Evolutionary conservation across 2,329 filamentous ascomycete genomes (phyloP), one percentile per base, ranked within the genome.

Genomic region (Byssochlamys sp.): DNA sequence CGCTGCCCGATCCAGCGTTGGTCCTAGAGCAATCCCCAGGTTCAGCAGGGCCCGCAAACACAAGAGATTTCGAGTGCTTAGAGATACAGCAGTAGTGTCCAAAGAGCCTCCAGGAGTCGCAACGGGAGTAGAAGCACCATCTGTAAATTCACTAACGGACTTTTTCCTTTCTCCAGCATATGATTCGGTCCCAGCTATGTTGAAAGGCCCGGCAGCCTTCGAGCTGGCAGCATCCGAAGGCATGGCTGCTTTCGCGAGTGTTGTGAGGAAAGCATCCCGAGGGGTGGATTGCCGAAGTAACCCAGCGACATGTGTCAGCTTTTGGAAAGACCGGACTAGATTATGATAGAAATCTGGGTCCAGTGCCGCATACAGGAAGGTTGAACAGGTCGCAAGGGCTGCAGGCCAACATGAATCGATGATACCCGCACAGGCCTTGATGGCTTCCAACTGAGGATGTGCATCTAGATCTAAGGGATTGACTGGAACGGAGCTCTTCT

Each of bases 321-420:
- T 91, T 67, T 99, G 94, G 64, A 97, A 95, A 0, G 92, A 89
- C 63, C 94, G 84, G 26, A 99, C 92, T 1, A 99, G 78, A 9
- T 87, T 85, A 63, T 96, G 91, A 66, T 97, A 99, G 65, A 94
- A 96, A 55, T 96, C 91, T 1, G 90, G 88, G 69, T 99, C 94
- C 3, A 99, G 78, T 0, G 92, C 86, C 29, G 94, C 90, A 68
- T 95, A 95, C 19, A 99, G 77, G 68, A 97, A 99, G 0, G 92
- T 96, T 0, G 94, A 99, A 66, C 91, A 96, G 1, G 91, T 94
- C 1, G 94, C 92, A 53, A 99, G 82, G 45, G 97, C 86, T 11
- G 94, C 94, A 52, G 94, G 94, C 94, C 94, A 99, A 71, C 92
- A 97, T 63, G 89, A 83, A 3, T 95, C 90, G 26, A 99, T 88